A percentile compares a stretch with the other conserved stretches of the same genome.
Evolutionary conservation across 139 green algal genomes (phyloP).

Genomic region (Klebsormidium nitens): DNA sequence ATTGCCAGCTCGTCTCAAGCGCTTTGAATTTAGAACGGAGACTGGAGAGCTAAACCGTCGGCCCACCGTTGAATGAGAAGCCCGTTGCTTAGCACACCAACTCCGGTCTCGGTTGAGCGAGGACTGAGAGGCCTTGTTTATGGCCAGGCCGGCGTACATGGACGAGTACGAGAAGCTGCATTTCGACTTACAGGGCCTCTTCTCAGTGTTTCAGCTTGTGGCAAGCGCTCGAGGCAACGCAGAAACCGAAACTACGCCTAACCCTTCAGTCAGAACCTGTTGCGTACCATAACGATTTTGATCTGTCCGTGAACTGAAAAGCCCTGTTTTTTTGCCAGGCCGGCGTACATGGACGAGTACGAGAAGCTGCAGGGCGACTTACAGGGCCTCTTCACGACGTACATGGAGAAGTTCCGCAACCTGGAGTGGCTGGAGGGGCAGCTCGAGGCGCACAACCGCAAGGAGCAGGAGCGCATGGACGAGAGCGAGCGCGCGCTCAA

Average conservation of each 20-base stretch:
- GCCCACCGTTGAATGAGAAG: too few species aligned
- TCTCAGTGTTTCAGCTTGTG: too few species aligned
- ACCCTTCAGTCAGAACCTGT: too few species aligned
- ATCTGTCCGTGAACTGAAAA: not conserved
- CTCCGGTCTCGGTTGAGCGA: too few species aligned
- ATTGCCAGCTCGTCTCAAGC: too few species aligned
- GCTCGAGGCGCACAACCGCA: conserved; percentile 48
- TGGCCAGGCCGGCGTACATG: conserved; percentile 1
- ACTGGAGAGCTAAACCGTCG: too few species aligned
- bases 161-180: not conserved
- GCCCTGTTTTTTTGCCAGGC: conserved; percentile 31
- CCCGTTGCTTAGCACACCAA: too few species aligned
- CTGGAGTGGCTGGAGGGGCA: conserved; percentile 71
- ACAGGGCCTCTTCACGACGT: conserved; percentile 53
- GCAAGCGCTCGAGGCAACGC: too few species aligned
- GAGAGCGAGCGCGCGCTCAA: conserved; percentile 54
- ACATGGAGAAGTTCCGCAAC: conserved; percentile 62
- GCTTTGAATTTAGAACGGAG: too few species aligned
- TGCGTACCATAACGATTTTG: not conserved
- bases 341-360: conserved; percentile 81
- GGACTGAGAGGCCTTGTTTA: too few species aligned
- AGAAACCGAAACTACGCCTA: too few species aligned
- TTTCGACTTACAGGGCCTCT: not conserved
- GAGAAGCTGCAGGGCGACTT: conserved; percentile 71
- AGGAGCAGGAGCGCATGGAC: conserved; percentile 63